Base-by-base conservation (phyloP, 768 basidiomycete genomes). In the Tylopilus plumbeoviolaceoides region DNA sequence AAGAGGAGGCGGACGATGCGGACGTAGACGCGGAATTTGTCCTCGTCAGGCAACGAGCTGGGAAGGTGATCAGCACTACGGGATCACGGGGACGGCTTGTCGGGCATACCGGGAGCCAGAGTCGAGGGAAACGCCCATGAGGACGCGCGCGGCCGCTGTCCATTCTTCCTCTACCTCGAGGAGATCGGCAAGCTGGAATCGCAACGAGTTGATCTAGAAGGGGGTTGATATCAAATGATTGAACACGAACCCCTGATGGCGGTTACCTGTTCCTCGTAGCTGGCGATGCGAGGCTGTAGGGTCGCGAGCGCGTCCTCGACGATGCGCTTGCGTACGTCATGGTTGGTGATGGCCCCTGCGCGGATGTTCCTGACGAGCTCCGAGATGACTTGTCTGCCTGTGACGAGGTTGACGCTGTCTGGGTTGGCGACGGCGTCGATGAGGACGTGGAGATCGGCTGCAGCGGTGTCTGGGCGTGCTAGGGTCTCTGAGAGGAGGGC, bases 241-340 rank as follows among this genome's bases (percentile, higher is more conserved):
- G 3, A 25, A 18, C 42, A 44, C 11, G 55, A 21, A n/a, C 21
- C 3, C 17, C 23, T 30, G 30, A 30, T 49, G 47, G 33, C 44
- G 61, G 82, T 15, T 3, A 93, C 97, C 79, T 97, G 94, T 71
- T 98, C 94, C 67, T 99, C 95, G 63, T 91, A 95, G 68, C 87
- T 93, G 56, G 91, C 91, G 59, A 93, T 80, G 51, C 90, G 78
- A 18, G 88, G 83, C 66, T 91, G 85, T 36, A 89, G 73, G 30
- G 81, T 77, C 18, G 75, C 72, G 31, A 97, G 76, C 0, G 88
- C 85, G 39, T 86, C 84, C 66, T 91, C 78, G 8, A 97, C 83
- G 39, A 95, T 78, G 50, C 78, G 77, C 67, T 89, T 89, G 61
- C 81, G 80, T 15, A 82, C 63, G 10, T 84, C 83, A 14, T 73